Base-by-base conservation (phyloP, 164 flowering plant species). In the Platanus orientalis region DNA sequence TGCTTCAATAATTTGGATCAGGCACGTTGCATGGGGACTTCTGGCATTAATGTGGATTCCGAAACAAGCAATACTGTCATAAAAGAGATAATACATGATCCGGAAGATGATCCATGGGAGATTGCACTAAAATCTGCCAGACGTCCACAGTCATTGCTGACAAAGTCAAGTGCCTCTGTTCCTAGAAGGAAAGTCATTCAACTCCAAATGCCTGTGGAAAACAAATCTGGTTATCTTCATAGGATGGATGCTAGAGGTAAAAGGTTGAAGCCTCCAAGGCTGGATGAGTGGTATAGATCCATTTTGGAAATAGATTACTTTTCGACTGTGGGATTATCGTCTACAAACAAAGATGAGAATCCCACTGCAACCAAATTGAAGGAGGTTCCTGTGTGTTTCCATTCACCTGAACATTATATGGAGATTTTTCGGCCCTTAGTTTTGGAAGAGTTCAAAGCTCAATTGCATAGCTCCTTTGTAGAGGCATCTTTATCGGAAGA, bases 381-480 rank as follows among this genome's bases (percentile, higher is more conserved):
- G 74, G 85, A 84, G 77, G 85, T 93, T 53, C 98, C 98, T 45
- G 71, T 80, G 20, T 78, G 69, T 71, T 93, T 93, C 65, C 52
- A 77, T 34, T 89, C 98, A 52, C 79, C 88, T 44, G 87, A 86
- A 25, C 87, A 89, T 55, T 93, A 90, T 75, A 76, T 89, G 61
- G 80, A 77, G 36, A 83, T 93, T 61, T 89, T 93, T 69, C 85
- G 83, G 60, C 97, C 98, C 10, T 79, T 93, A 74, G 81, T 90
- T 63, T 73, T 93, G 78, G 98, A 90, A 73, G 98, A 93, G 75
- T 89, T 93, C 60, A 90, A 87, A 80, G 96, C 98, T 59, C 97
- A 93, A 71, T 61, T 93, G 28, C 80, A 73, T 47, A 87, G 76
- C 73, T 83, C 89, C 60, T 90, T 79, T 67, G 61, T 73, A 54